Evolutionary conservation across 2,329 filamentous ascomycete genomes (phyloP), one percentile per base, ranked within the genome.

Genomic region (Mariannaea sp.): DNA sequence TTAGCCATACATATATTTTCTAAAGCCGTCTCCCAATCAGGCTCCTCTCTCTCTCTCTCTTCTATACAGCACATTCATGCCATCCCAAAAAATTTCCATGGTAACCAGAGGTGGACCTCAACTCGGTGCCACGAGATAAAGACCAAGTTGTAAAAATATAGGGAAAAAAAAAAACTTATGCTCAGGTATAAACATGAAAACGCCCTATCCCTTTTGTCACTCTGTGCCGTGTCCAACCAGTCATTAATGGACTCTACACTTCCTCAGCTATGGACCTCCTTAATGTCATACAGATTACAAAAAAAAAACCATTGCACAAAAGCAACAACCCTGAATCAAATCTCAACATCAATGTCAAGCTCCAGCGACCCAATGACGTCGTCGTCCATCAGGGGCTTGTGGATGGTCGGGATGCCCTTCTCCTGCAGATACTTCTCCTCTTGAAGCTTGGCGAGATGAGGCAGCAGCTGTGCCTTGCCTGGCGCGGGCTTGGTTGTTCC

Each of bases 341-440:
- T 90, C 62, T 96, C 92, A 65, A 96, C 86, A 64, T 97, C 93
- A 69, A 97, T 91, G 22, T 91, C 93, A 64, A 97, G 75, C 70
- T 97, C 94, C 77, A 97, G 77, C 20, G 86, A 82, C 1, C 88
- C 92, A 71, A 97, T 93, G 50, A 97, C 88, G 68, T 97, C 94
- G 68, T 97, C 94, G 57, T 96, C 92, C 78, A 89, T 88, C 52
- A 92, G 82, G 24, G 88, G 86, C 73, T 89, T 86, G 67, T 93
- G 89, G 42, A 91, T 88, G 10, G 85, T 85, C 3, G 84, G 80
- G 55, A 86, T 72, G 10, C 81, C 81, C 65, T 82, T 84, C 72
- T 82, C 84, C 61, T 85, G 80, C 53, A 73, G 73, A 57, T 76
- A 76, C 64, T 77, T 77, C 71, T 79, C 78, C 58, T 77, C 73